phyloP scores from a whole-genome alignment of 2,329 filamentous ascomycete genomes.

The Nothomitra cinnamomea region DNA sequence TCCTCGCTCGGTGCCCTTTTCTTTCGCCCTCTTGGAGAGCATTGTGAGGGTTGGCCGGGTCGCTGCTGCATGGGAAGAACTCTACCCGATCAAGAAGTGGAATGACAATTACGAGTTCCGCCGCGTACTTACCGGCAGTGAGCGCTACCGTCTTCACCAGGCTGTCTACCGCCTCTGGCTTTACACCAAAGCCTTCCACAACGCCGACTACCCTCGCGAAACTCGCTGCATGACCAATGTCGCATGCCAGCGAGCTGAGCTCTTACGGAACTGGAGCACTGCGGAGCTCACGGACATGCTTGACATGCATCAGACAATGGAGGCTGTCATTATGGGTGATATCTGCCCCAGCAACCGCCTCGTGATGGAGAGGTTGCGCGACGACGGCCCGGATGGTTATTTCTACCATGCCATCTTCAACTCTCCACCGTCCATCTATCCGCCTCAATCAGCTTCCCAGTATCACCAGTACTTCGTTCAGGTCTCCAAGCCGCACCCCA shows the following conservation, averaged over 20 bases:
- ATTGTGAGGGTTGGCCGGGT: conserved; percentile 35
- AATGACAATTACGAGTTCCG: conserved; percentile 36
- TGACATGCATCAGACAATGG: conserved; percentile 37
- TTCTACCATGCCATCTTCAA: conserved; percentile 31
- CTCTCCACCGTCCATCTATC: conserved; percentile 32
- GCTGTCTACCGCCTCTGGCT: conserved; percentile 45
- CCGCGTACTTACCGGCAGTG: conserved; percentile 31
- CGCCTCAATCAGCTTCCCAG: conserved; percentile 18
- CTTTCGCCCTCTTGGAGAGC: conserved; percentile 36
- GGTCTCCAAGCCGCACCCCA: conserved; percentile 14
- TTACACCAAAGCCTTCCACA: conserved; percentile 41
- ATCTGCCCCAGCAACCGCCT: conserved; percentile 45
- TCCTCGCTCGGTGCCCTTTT: conserved; percentile 33
- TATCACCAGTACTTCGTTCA: conserved; percentile 12
- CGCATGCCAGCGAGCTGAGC: conserved; percentile 33
- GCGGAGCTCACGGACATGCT: conserved; percentile 40
- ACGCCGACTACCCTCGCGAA: conserved; percentile 30
- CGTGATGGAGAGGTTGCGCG: conserved; percentile 39
- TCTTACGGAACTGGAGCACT: conserved; percentile 42
- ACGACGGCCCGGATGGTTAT: conserved; percentile 33
- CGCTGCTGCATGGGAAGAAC: conserved; percentile 39
- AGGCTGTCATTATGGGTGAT: conserved; percentile 37
- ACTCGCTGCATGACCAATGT: conserved; percentile 29
- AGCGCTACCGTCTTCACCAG: conserved; percentile 34
- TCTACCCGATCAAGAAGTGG: conserved; percentile 49